Evolutionary conservation across 129 eudicot genomes (phyloP).

Genomic region (Centaurea solstitialis): DNA sequence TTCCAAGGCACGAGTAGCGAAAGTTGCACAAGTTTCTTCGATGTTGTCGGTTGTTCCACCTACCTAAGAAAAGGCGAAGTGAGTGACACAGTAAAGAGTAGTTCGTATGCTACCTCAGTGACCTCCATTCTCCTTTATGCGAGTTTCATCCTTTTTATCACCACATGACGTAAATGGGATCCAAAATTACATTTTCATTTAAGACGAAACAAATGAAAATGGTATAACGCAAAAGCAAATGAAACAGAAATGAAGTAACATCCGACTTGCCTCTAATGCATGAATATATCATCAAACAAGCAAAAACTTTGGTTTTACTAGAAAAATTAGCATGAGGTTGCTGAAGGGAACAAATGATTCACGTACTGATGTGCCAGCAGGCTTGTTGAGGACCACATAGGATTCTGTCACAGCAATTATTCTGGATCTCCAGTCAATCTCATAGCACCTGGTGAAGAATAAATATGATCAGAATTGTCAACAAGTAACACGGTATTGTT

Average conservation of each 20-base stretch:
- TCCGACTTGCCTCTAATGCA: not conserved
- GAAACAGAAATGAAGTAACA: not conserved
- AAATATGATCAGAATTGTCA: conserved; percentile 23
- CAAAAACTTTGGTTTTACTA: not conserved
- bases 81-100: too few species aligned
- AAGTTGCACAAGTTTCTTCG: conserved; percentile 92
- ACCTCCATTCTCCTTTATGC: not conserved
- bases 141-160: not conserved
- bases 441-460: conserved; percentile 68
- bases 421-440: conserved; percentile 94
- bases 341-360: conserved; percentile 9
- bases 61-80: conserved; percentile 53
- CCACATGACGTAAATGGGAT: not conserved
- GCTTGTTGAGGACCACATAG: conserved; percentile 89
- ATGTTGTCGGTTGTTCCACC: conserved; percentile 97
- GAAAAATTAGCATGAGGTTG: not conserved
- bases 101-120: too few species aligned
- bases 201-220: not conserved
- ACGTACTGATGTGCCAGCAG: conserved; percentile 98
- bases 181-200: not conserved
- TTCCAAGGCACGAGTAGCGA: conserved; percentile 87
- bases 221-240: not conserved
- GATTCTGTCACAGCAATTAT: conserved; percentile 81
- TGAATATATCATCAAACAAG: not conserved
- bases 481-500: not conserved